phyloP scores from a whole-genome alignment of 2,329 filamentous ascomycete species.

The Microdochium nivale region DNA sequence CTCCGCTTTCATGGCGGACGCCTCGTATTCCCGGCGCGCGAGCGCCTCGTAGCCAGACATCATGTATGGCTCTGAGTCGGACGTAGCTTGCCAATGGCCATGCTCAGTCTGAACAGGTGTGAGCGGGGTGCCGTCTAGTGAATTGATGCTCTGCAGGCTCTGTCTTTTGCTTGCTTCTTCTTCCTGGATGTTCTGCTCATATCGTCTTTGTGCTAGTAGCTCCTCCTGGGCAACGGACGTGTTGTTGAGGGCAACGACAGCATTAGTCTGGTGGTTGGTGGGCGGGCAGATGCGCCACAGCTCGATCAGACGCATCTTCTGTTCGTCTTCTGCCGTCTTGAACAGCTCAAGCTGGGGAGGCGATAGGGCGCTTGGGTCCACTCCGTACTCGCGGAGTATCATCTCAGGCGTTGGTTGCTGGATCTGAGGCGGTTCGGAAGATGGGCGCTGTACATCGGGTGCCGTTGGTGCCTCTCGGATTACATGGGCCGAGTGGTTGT shows the following conservation, averaged over 20 bases:
- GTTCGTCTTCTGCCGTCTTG: slow-evolving; percentile 58
- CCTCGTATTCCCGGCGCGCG: slow-evolving; percentile 55
- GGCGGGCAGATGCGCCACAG: slow-evolving; percentile 80
- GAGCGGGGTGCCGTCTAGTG: slow-evolving; percentile 43
- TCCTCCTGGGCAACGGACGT: slow-evolving; percentile 50
- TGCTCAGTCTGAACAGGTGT: slow-evolving; percentile 42
- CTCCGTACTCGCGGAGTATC: slow-evolving; percentile 53
- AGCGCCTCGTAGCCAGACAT: slow-evolving; percentile 68
- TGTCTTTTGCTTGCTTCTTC: slow-evolving; percentile 25
- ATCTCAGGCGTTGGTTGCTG: slow-evolving; percentile 40
- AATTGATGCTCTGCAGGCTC: slow-evolving; percentile 28
- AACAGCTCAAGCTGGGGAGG: slow-evolving; percentile 69
- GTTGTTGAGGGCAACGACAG: slow-evolving; percentile 41
- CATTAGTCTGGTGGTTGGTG: slow-evolving; percentile 44
- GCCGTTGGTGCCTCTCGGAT: slow-evolving; percentile 24
- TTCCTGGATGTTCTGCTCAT: slow-evolving; percentile 39
- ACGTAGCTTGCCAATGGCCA: slow-evolving; percentile 39
- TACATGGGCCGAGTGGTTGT: slow-evolving; percentile 66
- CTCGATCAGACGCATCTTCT: slow-evolving; percentile 68
- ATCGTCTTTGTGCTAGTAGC: slow-evolving; percentile 51
- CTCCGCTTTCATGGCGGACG: slow-evolving; percentile 28
- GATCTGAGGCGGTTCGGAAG: slow-evolving; percentile 37
- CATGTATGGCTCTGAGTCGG: slow-evolving; percentile 74
- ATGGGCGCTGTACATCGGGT: slow-evolving; percentile 27
- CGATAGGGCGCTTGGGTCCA: slow-evolving; percentile 60